Percentiles rank a stretch among this genome's conserved stretches.
Conservation (phyloP, 352 stramenopile species). For the Pythium brassicae region DNA sequence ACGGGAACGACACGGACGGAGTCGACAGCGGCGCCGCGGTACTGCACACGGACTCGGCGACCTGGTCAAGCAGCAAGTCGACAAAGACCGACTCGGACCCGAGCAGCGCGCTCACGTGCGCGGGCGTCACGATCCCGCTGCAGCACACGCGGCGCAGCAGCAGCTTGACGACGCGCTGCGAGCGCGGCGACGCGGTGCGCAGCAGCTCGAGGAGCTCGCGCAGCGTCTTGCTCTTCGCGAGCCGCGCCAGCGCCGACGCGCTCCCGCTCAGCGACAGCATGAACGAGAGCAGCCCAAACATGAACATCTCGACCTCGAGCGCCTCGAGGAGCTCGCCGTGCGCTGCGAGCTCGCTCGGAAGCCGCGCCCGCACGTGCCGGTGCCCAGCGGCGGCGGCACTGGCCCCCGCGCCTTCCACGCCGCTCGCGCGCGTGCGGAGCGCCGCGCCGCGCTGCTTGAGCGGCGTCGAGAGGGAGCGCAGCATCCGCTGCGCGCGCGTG, state of each 20-base stretch:
- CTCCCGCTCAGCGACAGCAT: constrained; percentile 76
- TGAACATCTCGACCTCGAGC: constrained; percentile 72
- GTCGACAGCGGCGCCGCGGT: constrained; percentile 60
- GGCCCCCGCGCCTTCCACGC: constrained; percentile 26
- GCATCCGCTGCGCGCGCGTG: constrained; percentile 74
- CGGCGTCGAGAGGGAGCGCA: constrained; percentile 78
- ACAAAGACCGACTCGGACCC: constrained; percentile 78
- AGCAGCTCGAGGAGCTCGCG: constrained; percentile 77
- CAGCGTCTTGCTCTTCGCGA: constrained; percentile 58
- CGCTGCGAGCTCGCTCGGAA: constrained; percentile 27
- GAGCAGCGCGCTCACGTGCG: constrained; percentile 63
- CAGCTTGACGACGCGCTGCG: constrained; percentile 79
- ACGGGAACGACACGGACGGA: constrained; percentile 38
- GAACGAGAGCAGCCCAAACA: constrained; percentile 72
- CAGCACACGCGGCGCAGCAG: constrained; percentile 69
- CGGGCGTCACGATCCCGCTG: constrained; percentile 61
- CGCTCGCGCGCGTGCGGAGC: constrained; percentile 42
- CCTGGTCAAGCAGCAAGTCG: constrained; percentile 83
- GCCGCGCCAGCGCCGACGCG: constrained; percentile 47
- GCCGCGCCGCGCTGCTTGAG: constrained; percentile 41
- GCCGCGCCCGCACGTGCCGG: neutral
- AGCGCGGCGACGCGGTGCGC: constrained; percentile 67
- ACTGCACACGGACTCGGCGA: constrained; percentile 82
- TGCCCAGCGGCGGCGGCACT: neutral
- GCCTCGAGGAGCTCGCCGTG: constrained; percentile 55